These are phyloP conservation scores for Scenedesmus sp. DNA, from an alignment of 163 green algal species.

Conservation along the genomic window DNA sequence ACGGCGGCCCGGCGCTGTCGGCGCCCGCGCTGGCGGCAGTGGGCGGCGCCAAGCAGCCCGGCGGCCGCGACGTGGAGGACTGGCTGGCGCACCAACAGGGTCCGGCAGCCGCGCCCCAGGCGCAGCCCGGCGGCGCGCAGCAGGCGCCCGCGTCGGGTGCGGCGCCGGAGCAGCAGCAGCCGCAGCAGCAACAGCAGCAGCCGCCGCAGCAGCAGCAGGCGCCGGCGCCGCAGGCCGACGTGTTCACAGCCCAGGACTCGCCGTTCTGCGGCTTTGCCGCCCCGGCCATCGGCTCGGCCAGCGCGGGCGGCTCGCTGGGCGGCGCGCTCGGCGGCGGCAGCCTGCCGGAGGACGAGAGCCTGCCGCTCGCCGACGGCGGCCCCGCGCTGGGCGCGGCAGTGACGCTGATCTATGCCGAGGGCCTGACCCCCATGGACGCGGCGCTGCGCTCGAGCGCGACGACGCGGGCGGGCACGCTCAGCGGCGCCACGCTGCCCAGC, in stretches of 20 bases:
- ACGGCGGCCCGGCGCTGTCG: no score
- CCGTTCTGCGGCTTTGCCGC: constrained; percentile 16
- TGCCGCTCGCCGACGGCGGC: background rate
- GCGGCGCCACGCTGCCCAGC: constrained; percentile 13
- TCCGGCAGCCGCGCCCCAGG: background rate
- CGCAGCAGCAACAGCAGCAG: background rate
- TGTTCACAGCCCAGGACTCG: constrained; percentile 16
- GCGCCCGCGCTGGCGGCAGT: background rate
- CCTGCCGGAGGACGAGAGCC: constrained; percentile 5
- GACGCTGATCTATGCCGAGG: no score
- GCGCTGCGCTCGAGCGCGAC: constrained; percentile 1
- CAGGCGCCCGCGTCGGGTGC: no score
- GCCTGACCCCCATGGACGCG: constrained; percentile 12
- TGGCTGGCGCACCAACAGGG: background rate
- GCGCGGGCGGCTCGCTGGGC: background rate
- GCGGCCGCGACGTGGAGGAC: background rate
- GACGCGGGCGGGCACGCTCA: background rate
- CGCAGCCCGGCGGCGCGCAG: no score
- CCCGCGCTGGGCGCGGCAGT: no score
- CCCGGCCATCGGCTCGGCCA: background rate
- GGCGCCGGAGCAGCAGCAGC: constrained; percentile 1
- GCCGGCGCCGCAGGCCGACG: background rate
- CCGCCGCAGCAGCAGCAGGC: constrained; percentile 11
- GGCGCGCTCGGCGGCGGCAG: background rate
- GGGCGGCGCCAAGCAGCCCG: background rate